Evolutionary conservation across 192 early-diverging fungal genomes (phyloP), one percentile per base, ranked within the genome.

Genomic region (Phycomyces blakesleeanus): DNA sequence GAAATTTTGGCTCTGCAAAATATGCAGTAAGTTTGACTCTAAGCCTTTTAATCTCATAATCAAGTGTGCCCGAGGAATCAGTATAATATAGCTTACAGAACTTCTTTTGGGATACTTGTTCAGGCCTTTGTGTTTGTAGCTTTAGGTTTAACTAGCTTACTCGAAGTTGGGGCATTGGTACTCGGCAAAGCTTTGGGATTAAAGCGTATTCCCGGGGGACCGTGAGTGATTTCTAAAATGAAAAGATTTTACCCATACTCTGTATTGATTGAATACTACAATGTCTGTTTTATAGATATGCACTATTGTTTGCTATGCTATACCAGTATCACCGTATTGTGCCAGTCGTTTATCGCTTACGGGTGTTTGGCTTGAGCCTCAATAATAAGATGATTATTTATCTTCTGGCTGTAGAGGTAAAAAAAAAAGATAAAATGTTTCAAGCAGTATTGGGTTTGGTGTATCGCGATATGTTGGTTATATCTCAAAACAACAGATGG

Each of bases 1-100:
- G 83, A 22, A 80, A 80, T 20, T 88, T 78, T 73, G 85, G 86
- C 27, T 76, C 75, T 34, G 62, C 76, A 18, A 88, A 88, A 73
- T 88, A 85, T 68, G 76, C 70, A 39, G 85, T 82, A 83, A 53
- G 64, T 60, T 34, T 34, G n/a, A n/a, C n/a, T n/a, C n/a, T n/a
- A n/a, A n/a, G n/a, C n/a, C n/a, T n/a, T n/a, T n/a, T n/a, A n/a
- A n/a, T n/a, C n/a, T n/a, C n/a, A n/a, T n/a, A 34, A 34, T 34
- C 2, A 7, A 34, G 29, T 34, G 29, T 34, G 29, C 29, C 29
- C n/a, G n/a, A n/a, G n/a, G n/a, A 7, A 34, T 7, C 29, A 5
- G 7, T 34, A 5, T 34, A 52, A 10, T 51, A 1, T 40, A 40
- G 53, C n/a, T 25, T 20, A 44, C 10, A 8, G 24, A 5, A 10